Conservation (phyloP, 164 flowering plant species). For the Annona cherimola region DNA sequence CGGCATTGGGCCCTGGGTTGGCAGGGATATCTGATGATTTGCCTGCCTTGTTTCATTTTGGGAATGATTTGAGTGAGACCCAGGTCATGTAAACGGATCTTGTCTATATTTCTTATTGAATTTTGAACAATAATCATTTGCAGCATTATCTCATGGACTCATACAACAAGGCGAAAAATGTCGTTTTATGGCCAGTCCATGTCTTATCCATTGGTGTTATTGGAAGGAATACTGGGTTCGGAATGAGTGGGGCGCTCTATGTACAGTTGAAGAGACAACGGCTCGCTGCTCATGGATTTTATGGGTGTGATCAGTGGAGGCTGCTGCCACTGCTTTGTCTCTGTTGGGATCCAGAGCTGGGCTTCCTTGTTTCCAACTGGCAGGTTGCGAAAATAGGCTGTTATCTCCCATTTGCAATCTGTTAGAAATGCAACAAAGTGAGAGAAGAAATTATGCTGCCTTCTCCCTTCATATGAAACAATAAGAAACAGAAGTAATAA, state of each 20-base stretch:
- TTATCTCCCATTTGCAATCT: conserved; percentile 95
- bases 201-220: background rate
- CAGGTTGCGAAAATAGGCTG: conserved; percentile 57
- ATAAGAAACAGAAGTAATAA: conserved; percentile 1
- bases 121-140: no score
- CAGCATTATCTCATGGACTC: no score
- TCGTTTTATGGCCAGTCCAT: background rate
- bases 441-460: background rate
- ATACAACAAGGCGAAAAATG: no score
- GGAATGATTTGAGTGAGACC: background rate
- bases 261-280: conserved; percentile 69
- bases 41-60: background rate
- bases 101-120: no score
- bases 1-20: background rate
- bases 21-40: background rate
- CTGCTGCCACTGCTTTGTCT: conserved; percentile 77
- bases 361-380: conserved; percentile 57
- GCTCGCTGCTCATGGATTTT: conserved; percentile 77
- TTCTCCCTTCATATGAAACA: background rate
- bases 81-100: background rate
- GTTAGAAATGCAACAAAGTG: conserved; percentile 2
- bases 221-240: conserved; percentile 1
- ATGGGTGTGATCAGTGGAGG: conserved; percentile 81
- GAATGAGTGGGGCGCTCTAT: conserved; percentile 52
- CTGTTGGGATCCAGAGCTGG: conserved; percentile 77